Conservation (phyloP, 2,329 filamentous ascomycete species). For the Fusarium papillatum region DNA sequence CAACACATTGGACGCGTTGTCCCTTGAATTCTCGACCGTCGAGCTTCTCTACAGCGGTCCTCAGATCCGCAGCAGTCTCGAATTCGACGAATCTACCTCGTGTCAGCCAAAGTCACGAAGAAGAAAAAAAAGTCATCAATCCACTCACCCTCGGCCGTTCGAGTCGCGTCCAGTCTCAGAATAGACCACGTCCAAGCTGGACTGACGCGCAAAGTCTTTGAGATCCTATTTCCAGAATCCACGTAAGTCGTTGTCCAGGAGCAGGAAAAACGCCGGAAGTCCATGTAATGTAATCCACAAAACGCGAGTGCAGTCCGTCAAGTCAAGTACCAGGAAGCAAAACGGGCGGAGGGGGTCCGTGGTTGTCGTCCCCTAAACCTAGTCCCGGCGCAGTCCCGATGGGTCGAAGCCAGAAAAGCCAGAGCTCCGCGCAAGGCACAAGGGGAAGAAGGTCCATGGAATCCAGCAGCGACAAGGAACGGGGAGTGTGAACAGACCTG, state of each 20-base stretch:
- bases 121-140: neutral
- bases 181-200: conserved; percentile 97
- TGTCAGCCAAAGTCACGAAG: conserved; percentile 22
- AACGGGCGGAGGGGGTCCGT: conserved; percentile 42
- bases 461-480: conserved; percentile 66
- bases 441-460: conserved; percentile 52
- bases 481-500: conserved; percentile 90
- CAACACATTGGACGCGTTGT: conserved; percentile 84
- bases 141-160: conserved; percentile 88
- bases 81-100: conserved; percentile 91
- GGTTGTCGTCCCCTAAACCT: conserved; percentile 46
- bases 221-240: conserved; percentile 92
- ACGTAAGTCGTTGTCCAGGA: conserved; percentile 83
- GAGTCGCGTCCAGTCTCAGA: conserved; percentile 77
- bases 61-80: conserved; percentile 91
- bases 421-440: conserved; percentile 48
- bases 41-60: conserved; percentile 93
- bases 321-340: conserved; percentile 50
- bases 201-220: conserved; percentile 99
- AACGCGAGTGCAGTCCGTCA: conserved; percentile 54
- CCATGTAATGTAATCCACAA: conserved; percentile 53
- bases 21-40: conserved; percentile 96
- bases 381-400: conserved; percentile 43
- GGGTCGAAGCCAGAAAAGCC: conserved; percentile 47
- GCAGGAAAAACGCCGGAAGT: conserved; percentile 47